A percentile compares a stretch with the other conserved stretches of the same genome.
Conservation (phyloP, 2,329 filamentous ascomycete species). For the Talaromyces verruculosus region DNA sequence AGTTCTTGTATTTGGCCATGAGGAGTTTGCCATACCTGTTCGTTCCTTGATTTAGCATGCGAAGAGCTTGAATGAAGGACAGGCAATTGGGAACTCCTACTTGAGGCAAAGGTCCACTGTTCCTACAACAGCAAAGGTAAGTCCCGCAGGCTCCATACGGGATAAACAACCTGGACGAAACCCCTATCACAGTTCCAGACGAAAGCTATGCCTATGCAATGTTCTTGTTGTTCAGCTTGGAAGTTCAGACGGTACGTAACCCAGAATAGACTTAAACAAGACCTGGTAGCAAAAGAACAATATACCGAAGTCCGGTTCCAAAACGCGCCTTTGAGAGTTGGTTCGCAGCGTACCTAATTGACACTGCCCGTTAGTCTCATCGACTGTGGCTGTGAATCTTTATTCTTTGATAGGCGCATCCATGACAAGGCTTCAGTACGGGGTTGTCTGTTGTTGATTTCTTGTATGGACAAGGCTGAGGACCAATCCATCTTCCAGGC, state of each 20-base stretch:
- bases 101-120: not conserved
- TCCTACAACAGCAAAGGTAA: not conserved
- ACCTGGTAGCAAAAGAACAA: not conserved
- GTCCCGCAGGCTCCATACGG: not conserved
- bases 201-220: not conserved
- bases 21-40: not conserved
- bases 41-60: not conserved
- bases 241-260: not conserved
- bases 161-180: not conserved
- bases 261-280: not conserved
- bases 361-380: not conserved
- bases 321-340: not conserved
- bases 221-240: not conserved
- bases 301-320: not conserved
- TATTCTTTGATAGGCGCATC: not conserved
- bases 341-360: not conserved
- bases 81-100: not conserved
- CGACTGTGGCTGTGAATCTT: not conserved
- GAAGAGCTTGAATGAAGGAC: not conserved
- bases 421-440: not conserved
- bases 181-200: not conserved
- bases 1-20: not conserved
- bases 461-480: not conserved
- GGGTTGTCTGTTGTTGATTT: not conserved
- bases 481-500: not conserved